phyloP scores from a whole-genome alignment of 2,329 filamentous ascomycete genomes.

The Lecanicillium sp. region DNA sequence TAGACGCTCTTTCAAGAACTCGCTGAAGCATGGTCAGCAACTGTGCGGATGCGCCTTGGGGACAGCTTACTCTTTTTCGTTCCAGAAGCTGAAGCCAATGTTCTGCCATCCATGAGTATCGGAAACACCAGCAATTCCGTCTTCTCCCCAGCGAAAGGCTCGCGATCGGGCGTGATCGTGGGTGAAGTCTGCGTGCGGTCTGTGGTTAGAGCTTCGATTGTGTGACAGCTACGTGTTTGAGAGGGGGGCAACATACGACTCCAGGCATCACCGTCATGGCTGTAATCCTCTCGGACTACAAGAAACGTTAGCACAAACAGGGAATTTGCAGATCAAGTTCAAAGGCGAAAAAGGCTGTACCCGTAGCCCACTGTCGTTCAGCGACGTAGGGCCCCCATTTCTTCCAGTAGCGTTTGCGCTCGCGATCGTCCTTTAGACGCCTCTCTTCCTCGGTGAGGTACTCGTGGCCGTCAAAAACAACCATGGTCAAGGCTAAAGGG shows the following conservation, averaged over 20 bases:
- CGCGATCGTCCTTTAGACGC: conserved; percentile 77
- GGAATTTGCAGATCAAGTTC: not conserved
- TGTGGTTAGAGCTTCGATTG: conserved; percentile 24
- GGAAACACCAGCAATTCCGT: conserved; percentile 90
- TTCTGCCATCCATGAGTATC: conserved; percentile 89
- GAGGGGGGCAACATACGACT: conserved; percentile 58
- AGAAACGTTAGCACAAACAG: conserved; percentile 16
- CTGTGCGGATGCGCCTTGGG: not conserved
- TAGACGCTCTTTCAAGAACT: conserved; percentile 88
- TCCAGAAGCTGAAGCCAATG: conserved; percentile 95
- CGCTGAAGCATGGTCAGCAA: conserved; percentile 50
- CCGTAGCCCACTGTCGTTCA: conserved; percentile 93
- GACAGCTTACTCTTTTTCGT: conserved; percentile 81
- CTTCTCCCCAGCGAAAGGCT: conserved; percentile 91
- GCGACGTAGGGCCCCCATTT: conserved; percentile 94
- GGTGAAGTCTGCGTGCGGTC: conserved; percentile 72
- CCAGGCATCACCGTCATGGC: conserved; percentile 87
- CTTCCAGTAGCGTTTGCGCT: conserved; percentile 91
- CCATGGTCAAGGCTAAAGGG: conserved; percentile 53
- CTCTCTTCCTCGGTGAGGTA: conserved; percentile 87
- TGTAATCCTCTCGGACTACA: conserved; percentile 81
- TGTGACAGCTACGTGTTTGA: not conserved
- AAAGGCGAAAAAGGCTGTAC: conserved; percentile 35
- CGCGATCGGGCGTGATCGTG: conserved; percentile 87
- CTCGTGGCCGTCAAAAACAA: conserved; percentile 81